Conservation (phyloP, 2,329 filamentous ascomycete species). For the Ascochyta fabae region DNA sequence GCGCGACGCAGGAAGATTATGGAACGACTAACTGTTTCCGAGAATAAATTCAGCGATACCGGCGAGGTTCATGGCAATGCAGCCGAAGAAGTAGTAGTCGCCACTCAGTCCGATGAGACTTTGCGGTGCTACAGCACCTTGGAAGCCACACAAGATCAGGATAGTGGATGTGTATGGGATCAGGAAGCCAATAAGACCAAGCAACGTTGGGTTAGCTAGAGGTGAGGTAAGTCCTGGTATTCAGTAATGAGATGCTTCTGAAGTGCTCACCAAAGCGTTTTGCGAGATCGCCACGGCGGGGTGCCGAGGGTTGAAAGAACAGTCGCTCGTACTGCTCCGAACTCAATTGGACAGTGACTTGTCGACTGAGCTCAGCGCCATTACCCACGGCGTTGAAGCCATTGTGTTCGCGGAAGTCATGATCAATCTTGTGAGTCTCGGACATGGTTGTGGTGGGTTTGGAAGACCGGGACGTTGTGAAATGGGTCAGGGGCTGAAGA, state of each 20-base stretch:
- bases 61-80: slow-evolving; percentile 28
- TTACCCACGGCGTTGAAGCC: slow-evolving; percentile 13
- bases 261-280: slow-evolving; percentile 23
- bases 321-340: slow-evolving; percentile 32
- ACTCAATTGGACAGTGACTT: slow-evolving; percentile 27
- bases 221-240: not conserved
- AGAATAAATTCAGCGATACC: slow-evolving; percentile 31
- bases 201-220: slow-evolving; percentile 26
- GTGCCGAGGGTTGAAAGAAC: slow-evolving; percentile 33
- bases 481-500: not conserved
- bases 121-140: slow-evolving; percentile 25
- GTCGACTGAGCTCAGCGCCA: slow-evolving; percentile 22
- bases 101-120: slow-evolving; percentile 29
- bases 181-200: slow-evolving; percentile 28
- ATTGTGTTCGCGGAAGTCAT: slow-evolving; percentile 26
- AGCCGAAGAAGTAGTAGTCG: slow-evolving; percentile 33
- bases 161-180: slow-evolving; percentile 31
- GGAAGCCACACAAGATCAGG: slow-evolving; percentile 29
- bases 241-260: no score
- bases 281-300: slow-evolving; percentile 27
- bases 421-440: slow-evolving; percentile 19
- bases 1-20: no score
- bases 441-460: slow-evolving; percentile 15
- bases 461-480: no score
- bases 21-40: slow-evolving; percentile 22